phyloP scores from a whole-genome alignment of 2,329 filamentous ascomycete species.

The Cladosporium colombiae region DNA sequence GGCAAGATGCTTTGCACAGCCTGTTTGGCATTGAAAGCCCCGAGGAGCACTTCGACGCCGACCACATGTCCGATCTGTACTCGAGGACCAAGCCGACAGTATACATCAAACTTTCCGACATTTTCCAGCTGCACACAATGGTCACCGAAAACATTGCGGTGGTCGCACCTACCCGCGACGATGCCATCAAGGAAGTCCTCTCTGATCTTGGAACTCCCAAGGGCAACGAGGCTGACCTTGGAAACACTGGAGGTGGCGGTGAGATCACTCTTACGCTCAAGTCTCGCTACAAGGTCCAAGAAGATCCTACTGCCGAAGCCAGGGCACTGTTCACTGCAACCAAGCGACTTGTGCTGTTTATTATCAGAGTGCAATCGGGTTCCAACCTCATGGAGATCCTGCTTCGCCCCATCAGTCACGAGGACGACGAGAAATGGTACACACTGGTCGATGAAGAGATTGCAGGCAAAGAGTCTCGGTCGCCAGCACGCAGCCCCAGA shows the following conservation, averaged over 20 bases:
- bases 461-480: constrained; percentile 38
- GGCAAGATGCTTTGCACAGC: constrained; percentile 72
- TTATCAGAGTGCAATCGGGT: constrained; percentile 93
- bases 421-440: constrained; percentile 90
- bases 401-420: constrained; percentile 79
- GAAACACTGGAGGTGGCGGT: constrained; percentile 34
- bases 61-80: constrained; percentile 98
- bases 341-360: constrained; percentile 94
- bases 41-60: constrained; percentile 93
- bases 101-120: constrained; percentile 99
- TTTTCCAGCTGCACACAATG: constrained; percentile 92
- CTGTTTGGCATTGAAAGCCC: constrained; percentile 82
- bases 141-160: constrained; percentile 75
- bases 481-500: constrained; percentile 24
- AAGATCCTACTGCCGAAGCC: constrained; percentile 86
- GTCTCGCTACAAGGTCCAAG: constrained; percentile 38
- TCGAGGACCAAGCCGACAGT: constrained; percentile 93
- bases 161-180: constrained; percentile 79
- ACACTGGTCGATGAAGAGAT: constrained; percentile 81
- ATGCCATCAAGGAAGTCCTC: constrained; percentile 86
- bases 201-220: constrained; percentile 94
- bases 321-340: constrained; percentile 98
- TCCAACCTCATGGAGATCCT: constrained; percentile 92
- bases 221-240: constrained; percentile 81
- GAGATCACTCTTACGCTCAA: constrained; percentile 40